Evolutionary conservation across 2,329 filamentous ascomycete genomes (phyloP), one percentile per base, ranked within the genome.

Genomic region (Chrysoporthe cubensis): DNA sequence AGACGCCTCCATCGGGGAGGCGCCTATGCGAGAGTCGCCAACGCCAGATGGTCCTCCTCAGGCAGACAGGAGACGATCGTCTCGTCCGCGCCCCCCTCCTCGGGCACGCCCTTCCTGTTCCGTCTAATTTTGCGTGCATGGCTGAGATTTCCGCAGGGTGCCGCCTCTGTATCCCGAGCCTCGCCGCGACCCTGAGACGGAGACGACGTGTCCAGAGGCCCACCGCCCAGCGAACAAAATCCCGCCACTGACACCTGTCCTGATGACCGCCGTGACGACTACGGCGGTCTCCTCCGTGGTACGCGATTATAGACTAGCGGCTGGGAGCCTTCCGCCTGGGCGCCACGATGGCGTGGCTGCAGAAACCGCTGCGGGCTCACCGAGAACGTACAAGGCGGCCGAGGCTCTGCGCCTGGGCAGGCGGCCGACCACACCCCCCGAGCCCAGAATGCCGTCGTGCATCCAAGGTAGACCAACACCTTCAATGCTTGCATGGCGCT

Each of bases 1-100:
- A 68, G 64, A 68, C 43, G 65, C 52, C 65, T 69, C 66, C 68
- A 69, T 69, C 59, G 32, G 62, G 62, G 54, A 65, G 62, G 62
- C 62, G 52, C 21, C 54, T 37, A 46, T 65, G 52, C 62, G 42
- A 58, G 26, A 21, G 42, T 21, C 40, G 34, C 40, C 50, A 37
- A 42, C 50, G 43, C 16, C 34, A 54, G 43, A 44, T 40, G 21
- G 21, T 44, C 21, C 21, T n/a, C 26, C 37, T 44, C 40, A 43
- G 40, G 13, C 57, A 42, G 26, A 44, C 57, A 44, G 18, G 40
- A 32, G n/a, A 9, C 42, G 40, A 32, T 32, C 57, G 32, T 32
- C 40, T 60, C 11, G 37, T 44, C 37, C 26, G 26, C 26, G 26
- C 2, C 26, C 40, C 18, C 37, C 34, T 42, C 56, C 37, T 58